Conservation (phyloP, 768 basidiomycete genomes). For the Strobilomyces confusus region DNA sequence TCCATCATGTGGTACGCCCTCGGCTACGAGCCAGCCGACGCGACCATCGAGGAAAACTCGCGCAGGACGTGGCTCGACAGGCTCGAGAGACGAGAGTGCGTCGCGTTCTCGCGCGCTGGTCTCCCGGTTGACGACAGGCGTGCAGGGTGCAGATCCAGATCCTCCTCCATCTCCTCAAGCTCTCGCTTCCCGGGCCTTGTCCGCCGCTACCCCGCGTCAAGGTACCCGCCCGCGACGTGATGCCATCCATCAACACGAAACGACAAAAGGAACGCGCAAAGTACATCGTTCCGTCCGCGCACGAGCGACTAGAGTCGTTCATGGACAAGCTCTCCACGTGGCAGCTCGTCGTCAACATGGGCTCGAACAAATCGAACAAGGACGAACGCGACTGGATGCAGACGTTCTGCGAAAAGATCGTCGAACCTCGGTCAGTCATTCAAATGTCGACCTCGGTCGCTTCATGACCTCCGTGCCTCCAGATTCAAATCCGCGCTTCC, state of each 20-base stretch:
- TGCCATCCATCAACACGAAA: constrained; percentile 31
- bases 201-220: constrained; percentile 28
- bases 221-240: constrained; percentile 23
- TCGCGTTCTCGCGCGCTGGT: constrained; percentile 12
- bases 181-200: constrained; percentile 53
- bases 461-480: background rate
- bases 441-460: background rate
- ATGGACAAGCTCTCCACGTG: constrained; percentile 80
- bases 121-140: constrained; percentile 3
- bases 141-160: constrained; percentile 74
- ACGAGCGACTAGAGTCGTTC: constrained; percentile 62
- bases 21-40: constrained; percentile 39
- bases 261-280: constrained; percentile 20
- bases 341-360: constrained; percentile 53
- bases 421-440: constrained; percentile 55
- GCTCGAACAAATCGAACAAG: constrained; percentile 20
- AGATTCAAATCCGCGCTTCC: constrained; percentile 59
- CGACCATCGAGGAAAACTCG: constrained; percentile 45
- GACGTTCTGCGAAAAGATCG: constrained; percentile 59
- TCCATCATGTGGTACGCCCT: constrained; percentile 75
- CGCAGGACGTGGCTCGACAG: constrained; percentile 54
- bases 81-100: constrained; percentile 67
- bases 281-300: constrained; percentile 26
- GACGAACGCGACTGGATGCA: constrained; percentile 71
- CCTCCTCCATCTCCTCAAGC: constrained; percentile 59